A percentile compares a stretch with the other conserved stretches of the same genome.
Conservation (phyloP, 2,329 filamentous ascomycete species). For the Escovopsis sp. region DNA sequence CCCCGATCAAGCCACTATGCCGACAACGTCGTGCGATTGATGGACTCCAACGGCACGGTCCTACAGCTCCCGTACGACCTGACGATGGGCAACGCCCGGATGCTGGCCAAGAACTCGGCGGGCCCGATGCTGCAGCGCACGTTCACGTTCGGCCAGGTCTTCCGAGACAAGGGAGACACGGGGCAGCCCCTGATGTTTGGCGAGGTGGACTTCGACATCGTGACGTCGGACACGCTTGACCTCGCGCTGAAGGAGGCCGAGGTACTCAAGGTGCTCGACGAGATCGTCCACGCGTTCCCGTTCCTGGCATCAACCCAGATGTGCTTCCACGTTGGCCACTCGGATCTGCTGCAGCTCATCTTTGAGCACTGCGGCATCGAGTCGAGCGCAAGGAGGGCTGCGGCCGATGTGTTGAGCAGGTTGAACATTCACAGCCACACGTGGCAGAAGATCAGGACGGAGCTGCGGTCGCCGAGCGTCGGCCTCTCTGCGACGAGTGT, state of each 20-base stretch:
- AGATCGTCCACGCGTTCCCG: constrained; percentile 70
- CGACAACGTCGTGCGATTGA: constrained; percentile 57
- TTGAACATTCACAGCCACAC: constrained; percentile 68
- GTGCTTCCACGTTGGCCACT: constrained; percentile 85
- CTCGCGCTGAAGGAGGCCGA: constrained; percentile 84
- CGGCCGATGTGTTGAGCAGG: constrained; percentile 74
- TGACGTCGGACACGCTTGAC: constrained; percentile 69
- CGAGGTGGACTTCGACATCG: constrained; percentile 91
- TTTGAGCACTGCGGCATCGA: constrained; percentile 80
- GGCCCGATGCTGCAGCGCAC: constrained; percentile 54
- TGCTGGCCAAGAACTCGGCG: constrained; percentile 56
- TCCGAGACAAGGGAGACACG: constrained; percentile 61
- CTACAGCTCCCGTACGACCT: constrained; percentile 90
- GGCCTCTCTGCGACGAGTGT: constrained; percentile 79
- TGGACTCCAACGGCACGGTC: constrained; percentile 74
- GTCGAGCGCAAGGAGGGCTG: constrained; percentile 46
- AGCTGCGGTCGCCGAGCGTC: constrained; percentile 66
- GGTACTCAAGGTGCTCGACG: constrained; percentile 84
- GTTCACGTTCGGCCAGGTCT: constrained; percentile 79
- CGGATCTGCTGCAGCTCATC: constrained; percentile 70
- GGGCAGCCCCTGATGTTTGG: constrained; percentile 70
- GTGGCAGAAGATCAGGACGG: constrained; percentile 70
- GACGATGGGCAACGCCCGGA: constrained; percentile 74
- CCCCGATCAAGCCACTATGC: constrained; percentile 68
- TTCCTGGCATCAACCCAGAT: constrained; percentile 55